A percentile compares a stretch with the other conserved stretches of the same genome.
Evolutionary conservation across 352 stramenopile species (phyloP).

Genomic region (Pilasporangium apinafurcum): DNA sequence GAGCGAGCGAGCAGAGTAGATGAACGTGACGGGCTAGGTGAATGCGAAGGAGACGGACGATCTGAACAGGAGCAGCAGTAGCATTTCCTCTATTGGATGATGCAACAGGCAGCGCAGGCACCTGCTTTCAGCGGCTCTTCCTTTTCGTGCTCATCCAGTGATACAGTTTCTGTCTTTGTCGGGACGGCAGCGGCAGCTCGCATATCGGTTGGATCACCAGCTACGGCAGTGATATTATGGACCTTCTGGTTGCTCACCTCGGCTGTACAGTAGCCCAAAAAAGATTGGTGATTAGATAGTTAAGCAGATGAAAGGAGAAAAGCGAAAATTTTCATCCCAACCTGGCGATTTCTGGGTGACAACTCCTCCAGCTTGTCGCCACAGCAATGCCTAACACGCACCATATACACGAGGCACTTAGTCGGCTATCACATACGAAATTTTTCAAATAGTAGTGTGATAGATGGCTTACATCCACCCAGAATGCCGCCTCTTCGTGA

Average conservation of each 20-base stretch:
- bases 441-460: too few relatives aligned
- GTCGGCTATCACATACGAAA: too few relatives aligned
- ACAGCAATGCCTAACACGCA: conserved; percentile 53
- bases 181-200: background rate
- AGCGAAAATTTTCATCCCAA: conserved; percentile 13
- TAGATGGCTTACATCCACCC: conserved; percentile 59
- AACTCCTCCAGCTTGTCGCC: conserved; percentile 71
- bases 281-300: too few relatives aligned
- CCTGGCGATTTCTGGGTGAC: conserved; percentile 74
- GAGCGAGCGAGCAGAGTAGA: too few relatives aligned
- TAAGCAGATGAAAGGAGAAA: background rate
- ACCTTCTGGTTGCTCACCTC: conserved; percentile 19
- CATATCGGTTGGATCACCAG: conserved; percentile 4
- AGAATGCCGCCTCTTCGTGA: conserved; percentile 81
- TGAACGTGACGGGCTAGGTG: too few relatives aligned
- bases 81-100: conserved; percentile 47
- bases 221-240: conserved; percentile 8
- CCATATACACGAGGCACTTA: background rate
- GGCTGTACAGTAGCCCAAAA: too few relatives aligned
- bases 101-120: conserved; percentile 56
- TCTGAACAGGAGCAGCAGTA: background rate
- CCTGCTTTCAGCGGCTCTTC: conserved; percentile 23
- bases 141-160: conserved; percentile 8
- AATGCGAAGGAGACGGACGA: too few relatives aligned
- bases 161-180: conserved; percentile 6